These are phyloP conservation scores for Westerdykella ornata DNA, from an alignment of 2,329 filamentous ascomycete genomes.

Conservation along the genomic window DNA sequence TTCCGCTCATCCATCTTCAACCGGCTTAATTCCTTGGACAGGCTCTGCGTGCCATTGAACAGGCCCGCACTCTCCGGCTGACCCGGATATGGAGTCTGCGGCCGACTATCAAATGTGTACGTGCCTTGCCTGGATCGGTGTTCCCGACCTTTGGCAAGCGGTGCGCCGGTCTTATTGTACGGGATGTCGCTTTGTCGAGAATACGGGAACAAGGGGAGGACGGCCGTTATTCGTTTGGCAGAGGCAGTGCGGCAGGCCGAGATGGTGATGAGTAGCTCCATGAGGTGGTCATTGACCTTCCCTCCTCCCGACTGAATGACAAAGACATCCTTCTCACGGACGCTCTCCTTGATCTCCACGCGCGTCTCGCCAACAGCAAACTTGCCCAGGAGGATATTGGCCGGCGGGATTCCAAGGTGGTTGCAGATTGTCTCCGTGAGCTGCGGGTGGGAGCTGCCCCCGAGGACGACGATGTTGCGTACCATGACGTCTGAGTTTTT, in stretches of 20 bases:
- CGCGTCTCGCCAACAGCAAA: constrained; percentile 94
- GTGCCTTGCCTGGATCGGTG: constrained; percentile 42
- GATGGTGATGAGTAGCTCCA: constrained; percentile 96
- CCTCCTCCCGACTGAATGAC: constrained; percentile 93
- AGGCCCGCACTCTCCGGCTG: constrained; percentile 60
- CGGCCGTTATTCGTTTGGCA: constrained; percentile 84
- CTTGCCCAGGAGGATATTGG: constrained; percentile 78
- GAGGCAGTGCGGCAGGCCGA: constrained; percentile 96
- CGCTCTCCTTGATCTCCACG: constrained; percentile 92
- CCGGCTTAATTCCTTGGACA: constrained; percentile 68
- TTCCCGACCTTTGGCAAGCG: constrained; percentile 62
- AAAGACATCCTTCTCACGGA: constrained; percentile 97
- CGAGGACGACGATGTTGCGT: constrained; percentile 88
- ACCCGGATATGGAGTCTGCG: constrained; percentile 72
- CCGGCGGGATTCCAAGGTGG: constrained; percentile 77
- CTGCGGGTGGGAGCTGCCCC: constrained; percentile 85
- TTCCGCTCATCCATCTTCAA: constrained; percentile 54
- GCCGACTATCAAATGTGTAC: constrained; percentile 87
- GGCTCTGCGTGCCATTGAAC: constrained; percentile 58
- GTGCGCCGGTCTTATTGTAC: constrained; percentile 92
- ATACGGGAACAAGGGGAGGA: constrained; percentile 93
- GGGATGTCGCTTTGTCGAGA: constrained; percentile 92
- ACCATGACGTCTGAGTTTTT: constrained; percentile 58
- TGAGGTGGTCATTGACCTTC: constrained; percentile 90
- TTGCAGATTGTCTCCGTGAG: constrained; percentile 83